These are phyloP conservation scores for Gossypium schwendimanii DNA, from an alignment of 441 rosid genomes.

Conservation along the genomic window DNA sequence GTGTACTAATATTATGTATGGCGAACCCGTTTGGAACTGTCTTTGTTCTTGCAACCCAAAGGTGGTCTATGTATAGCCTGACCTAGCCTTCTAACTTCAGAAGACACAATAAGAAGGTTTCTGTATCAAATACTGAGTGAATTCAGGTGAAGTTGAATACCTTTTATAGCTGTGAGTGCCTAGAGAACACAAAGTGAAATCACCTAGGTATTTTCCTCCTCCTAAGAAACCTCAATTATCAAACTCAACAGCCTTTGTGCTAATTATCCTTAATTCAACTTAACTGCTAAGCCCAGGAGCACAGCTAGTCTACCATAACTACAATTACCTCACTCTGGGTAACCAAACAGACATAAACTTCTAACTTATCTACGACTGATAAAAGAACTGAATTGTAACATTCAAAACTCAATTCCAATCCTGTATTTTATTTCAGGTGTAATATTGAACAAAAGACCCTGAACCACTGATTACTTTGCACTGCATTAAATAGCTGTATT, in stretches of 20 bases:
- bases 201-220: neutral
- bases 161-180: neutral
- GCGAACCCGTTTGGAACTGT: neutral
- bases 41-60: neutral
- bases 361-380: neutral
- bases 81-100: neutral
- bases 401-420: neutral
- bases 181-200: neutral
- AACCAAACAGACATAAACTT: neutral
- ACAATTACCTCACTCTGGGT: slow-evolving; percentile 1
- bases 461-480: neutral
- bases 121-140: neutral
- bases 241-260: neutral
- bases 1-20: neutral
- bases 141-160: neutral
- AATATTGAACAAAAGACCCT: neutral
- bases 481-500: neutral
- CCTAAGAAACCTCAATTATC: slow-evolving; percentile 2
- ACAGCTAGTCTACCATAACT: neutral
- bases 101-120: neutral
- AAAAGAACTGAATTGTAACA: neutral
- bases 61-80: neutral
- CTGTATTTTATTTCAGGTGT: neutral
- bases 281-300: neutral
- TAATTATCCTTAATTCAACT: neutral